These are phyloP conservation scores for Hypoxylon intermedium DNA, from an alignment of 495 filamentous ascomycete genomes.

Conservation along the genomic window DNA sequence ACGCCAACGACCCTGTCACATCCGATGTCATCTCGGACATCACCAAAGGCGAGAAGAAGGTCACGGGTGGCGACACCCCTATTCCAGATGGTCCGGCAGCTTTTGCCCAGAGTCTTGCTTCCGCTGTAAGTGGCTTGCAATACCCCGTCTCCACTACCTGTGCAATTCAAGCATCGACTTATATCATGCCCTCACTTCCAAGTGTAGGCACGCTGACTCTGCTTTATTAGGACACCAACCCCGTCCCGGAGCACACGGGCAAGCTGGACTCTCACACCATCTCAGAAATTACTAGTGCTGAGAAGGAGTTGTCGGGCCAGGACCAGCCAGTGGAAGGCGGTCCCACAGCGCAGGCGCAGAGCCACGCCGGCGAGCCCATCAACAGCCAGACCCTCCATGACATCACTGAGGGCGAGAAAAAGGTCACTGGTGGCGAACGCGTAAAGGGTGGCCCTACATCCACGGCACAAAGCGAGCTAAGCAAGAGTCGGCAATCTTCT, in stretches of 20 bases:
- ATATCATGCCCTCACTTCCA: no score
- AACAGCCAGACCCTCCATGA: slow-evolving; percentile 37
- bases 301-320: slow-evolving; percentile 25
- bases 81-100: slow-evolving; percentile 23
- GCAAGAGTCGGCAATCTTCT: slow-evolving; percentile 25
- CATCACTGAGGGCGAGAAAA: slow-evolving; percentile 43
- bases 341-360: slow-evolving; percentile 40
- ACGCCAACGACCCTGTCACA: slow-evolving; percentile 22
- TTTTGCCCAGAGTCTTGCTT: slow-evolving; percentile 26
- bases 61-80: slow-evolving; percentile 18
- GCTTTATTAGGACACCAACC: slow-evolving; percentile 4
- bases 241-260: slow-evolving; percentile 21
- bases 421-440: slow-evolving; percentile 28
- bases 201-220: no score
- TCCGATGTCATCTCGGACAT: slow-evolving; percentile 29
- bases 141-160: no score
- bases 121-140: slow-evolving; percentile 10
- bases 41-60: slow-evolving; percentile 32
- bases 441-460: slow-evolving; percentile 42
- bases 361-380: slow-evolving; percentile 34
- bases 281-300: slow-evolving; percentile 33
- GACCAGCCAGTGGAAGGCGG: slow-evolving; percentile 30
- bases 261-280: slow-evolving; percentile 38
- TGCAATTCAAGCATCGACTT: no score
- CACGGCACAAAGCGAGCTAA: slow-evolving; percentile 41